Conservation (phyloP, 176 grass and related monocot species). For the Oryza meridionalis region DNA sequence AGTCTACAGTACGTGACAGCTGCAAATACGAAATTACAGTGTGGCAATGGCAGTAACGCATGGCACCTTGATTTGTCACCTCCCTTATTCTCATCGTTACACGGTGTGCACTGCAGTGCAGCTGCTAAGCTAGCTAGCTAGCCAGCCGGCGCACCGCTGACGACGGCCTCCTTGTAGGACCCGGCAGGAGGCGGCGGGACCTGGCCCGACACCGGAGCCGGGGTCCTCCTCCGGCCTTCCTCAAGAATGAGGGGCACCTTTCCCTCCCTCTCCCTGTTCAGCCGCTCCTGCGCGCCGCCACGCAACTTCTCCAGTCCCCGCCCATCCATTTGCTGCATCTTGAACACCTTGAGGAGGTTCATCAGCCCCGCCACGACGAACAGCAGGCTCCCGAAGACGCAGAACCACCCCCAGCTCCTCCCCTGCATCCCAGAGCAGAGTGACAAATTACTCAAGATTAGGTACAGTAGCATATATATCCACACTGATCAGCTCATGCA, state of each 20-base stretch:
- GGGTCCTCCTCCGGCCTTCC: slow-evolving; percentile 27
- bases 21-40: neutral
- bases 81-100: neutral
- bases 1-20: neutral
- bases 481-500: neutral
- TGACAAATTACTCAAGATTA: neutral
- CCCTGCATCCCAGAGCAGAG: slow-evolving; percentile 56
- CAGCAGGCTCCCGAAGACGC: slow-evolving; percentile 62
- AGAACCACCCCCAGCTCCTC: slow-evolving; percentile 63
- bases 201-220: neutral
- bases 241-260: slow-evolving; percentile 86
- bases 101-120: neutral
- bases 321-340: slow-evolving; percentile 82
- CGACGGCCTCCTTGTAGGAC: slow-evolving; percentile 74
- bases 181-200: slow-evolving; percentile 24
- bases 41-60: neutral
- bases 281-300: slow-evolving; percentile 64
- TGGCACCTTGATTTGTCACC: neutral
- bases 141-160: slow-evolving; percentile 39
- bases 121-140: neutral
- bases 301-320: slow-evolving; percentile 75
- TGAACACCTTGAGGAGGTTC: slow-evolving; percentile 90
- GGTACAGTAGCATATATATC: no score
- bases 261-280: slow-evolving; percentile 59
- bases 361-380: slow-evolving; percentile 60